Evolutionary conservation across 2,329 filamentous ascomycete genomes (phyloP).

Genomic region (Cordyceps cateniannulata): DNA sequence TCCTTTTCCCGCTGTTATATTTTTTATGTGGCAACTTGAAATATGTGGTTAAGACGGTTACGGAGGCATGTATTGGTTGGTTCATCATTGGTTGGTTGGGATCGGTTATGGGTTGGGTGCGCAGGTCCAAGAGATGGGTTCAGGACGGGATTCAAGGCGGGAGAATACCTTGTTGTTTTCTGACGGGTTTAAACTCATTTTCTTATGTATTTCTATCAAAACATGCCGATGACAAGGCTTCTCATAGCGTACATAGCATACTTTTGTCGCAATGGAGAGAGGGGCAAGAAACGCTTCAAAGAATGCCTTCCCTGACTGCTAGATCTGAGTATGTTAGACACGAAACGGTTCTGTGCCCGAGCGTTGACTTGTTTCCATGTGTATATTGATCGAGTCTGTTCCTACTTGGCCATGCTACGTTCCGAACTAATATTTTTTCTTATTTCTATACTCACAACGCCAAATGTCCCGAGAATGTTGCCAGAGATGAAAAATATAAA

Average conservation of each 20-base stretch:
- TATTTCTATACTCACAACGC: not conserved
- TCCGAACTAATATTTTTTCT: not conserved
- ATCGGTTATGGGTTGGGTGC: not conserved
- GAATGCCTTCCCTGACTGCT: not conserved
- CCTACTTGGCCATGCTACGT: not conserved
- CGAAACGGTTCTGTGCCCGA: not conserved
- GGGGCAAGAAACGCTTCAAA: constrained; percentile 15
- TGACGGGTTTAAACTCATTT: constrained; percentile 19
- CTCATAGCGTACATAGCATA: constrained; percentile 20
- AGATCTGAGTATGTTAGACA: no score
- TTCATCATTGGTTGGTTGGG: not conserved
- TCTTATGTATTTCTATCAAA: constrained; percentile 17
- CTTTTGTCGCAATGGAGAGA: constrained; percentile 16
- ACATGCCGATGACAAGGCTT: constrained; percentile 20
- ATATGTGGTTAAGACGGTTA: constrained; percentile 2
- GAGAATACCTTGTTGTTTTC: constrained; percentile 12
- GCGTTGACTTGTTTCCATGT: not conserved
- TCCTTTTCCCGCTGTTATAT: not conserved
- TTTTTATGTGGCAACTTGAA: constrained; percentile 2
- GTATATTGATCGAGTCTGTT: not conserved
- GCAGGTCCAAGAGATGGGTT: not conserved
- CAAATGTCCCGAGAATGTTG: not conserved
- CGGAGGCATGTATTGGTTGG: not conserved
- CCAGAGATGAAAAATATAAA: not conserved
- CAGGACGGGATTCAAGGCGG: not conserved